phyloP scores from a whole-genome alignment of 441 rosid genomes.

The Aquilaria agallochum region DNA sequence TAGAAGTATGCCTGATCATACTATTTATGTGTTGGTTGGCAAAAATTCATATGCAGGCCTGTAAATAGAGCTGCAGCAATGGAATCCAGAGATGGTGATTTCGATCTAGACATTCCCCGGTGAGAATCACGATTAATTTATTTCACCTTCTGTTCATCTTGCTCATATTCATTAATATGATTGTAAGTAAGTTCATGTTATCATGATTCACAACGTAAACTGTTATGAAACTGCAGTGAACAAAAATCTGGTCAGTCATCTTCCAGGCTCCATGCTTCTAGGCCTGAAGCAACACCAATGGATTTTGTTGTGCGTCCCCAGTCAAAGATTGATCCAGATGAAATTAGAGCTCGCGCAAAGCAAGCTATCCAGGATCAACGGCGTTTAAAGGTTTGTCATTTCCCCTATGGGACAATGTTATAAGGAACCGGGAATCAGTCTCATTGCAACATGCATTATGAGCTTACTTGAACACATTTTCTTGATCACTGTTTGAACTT shows the following conservation, averaged over 20 bases:
- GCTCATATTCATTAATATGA: neutral
- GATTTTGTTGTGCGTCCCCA: constrained; percentile 94
- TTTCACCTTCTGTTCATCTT: too few relatives aligned
- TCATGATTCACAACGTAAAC: constrained; percentile 4
- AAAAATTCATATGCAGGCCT: constrained; percentile 44
- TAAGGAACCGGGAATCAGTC: too few relatives aligned
- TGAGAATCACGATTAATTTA: constrained; percentile 18
- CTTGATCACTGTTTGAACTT: neutral
- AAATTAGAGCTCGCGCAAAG: constrained; percentile 80
- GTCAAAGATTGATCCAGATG: constrained; percentile 91
- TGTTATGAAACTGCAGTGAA: constrained; percentile 39
- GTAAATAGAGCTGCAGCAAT: constrained; percentile 55
- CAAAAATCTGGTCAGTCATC: constrained; percentile 63
- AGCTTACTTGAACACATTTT: neutral
- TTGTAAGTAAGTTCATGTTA: neutral
- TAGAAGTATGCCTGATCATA: neutral
- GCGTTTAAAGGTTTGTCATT: constrained; percentile 64
- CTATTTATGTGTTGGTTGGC: neutral
- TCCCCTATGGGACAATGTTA: neutral
- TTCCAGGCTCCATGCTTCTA: constrained; percentile 59
- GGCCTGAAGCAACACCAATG: constrained; percentile 96
- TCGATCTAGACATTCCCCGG: constrained; percentile 79
- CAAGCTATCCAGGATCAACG: constrained; percentile 88
- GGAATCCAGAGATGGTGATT: constrained; percentile 91
- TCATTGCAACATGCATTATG: neutral